phyloP scores from a whole-genome alignment of 805 yeast species.

The Priceomyces carsonii region DNA sequence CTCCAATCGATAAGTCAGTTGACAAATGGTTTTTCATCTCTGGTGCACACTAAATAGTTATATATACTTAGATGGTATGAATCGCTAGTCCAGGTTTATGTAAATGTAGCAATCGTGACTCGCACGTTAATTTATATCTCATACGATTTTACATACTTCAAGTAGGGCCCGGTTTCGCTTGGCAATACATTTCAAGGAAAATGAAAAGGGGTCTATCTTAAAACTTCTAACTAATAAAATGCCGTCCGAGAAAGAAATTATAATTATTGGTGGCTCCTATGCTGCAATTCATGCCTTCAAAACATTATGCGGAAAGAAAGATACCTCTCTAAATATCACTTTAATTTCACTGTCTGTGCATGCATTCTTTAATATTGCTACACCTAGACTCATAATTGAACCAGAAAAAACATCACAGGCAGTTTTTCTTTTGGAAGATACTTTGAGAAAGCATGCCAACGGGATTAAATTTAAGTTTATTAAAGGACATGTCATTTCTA shows the following conservation, averaged over 20 bases:
- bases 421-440: conserved; percentile 17
- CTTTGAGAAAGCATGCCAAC: conserved; percentile 15
- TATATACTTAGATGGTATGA: background rate
- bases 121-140: too few relatives aligned
- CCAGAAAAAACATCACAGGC: conserved; percentile 18
- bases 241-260: too few relatives aligned
- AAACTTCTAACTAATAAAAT: too few relatives aligned
- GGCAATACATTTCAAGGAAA: too few relatives aligned
- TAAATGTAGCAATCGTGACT: too few relatives aligned
- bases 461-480: conserved; percentile 18
- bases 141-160: too few relatives aligned
- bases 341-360: conserved; percentile 25
- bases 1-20: conserved; percentile 93
- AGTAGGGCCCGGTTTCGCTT: too few relatives aligned
- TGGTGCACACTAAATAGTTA: conserved; percentile 53
- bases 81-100: background rate
- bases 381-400: conserved; percentile 35
- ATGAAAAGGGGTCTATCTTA: too few relatives aligned
- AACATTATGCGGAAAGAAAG: conserved; percentile 12
- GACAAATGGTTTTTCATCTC: conserved; percentile 99
- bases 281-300: conserved; percentile 32
- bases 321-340: conserved; percentile 18
- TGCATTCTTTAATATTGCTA: conserved; percentile 24
- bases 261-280: conserved; percentile 39
- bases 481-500: conserved; percentile 23